Conservation (phyloP, 1,284 basidiomycete species). For the Tylopilus orsonianus region DNA sequence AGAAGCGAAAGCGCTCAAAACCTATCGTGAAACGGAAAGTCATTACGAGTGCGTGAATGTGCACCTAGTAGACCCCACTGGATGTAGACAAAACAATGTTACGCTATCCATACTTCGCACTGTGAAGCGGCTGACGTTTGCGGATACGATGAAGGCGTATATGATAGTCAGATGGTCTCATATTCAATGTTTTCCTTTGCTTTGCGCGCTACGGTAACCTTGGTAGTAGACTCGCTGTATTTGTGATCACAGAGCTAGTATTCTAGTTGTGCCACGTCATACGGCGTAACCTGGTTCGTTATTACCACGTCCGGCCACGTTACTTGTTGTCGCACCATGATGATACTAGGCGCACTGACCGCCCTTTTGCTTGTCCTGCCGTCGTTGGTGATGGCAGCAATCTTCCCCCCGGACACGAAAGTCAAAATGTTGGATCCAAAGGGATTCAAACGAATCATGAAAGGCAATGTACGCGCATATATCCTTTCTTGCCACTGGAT, state of each 20-base stretch:
- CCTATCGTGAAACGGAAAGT: constrained; percentile 59
- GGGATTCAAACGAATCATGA: constrained; percentile 73
- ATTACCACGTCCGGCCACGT: not conserved
- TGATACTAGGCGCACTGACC: constrained; percentile 25
- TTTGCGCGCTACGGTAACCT: not conserved
- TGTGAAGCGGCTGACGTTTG: not conserved
- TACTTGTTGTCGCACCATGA: constrained; percentile 13
- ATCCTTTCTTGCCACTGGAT: not conserved
- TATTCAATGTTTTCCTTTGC: not conserved
- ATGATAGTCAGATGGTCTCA: constrained; percentile 6
- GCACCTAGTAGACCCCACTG: not conserved
- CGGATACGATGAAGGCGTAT: not conserved
- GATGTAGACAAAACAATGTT: constrained; percentile 1
- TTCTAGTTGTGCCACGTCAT: constrained; percentile 25
- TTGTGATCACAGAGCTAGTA: not conserved
- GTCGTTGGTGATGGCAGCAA: constrained; percentile 61
- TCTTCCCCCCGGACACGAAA: constrained; percentile 68
- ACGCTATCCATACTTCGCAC: constrained; percentile 1
- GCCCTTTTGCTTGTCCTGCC: constrained; percentile 39
- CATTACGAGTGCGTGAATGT: constrained; percentile 30
- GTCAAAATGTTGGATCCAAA: constrained; percentile 79
- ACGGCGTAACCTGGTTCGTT: not conserved
- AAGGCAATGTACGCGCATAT: constrained; percentile 61
- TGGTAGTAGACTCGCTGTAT: not conserved
- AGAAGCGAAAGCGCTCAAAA: constrained; percentile 80